Base-by-base conservation (phyloP, 441 rosid species). In the Capsella rubella region DNA sequence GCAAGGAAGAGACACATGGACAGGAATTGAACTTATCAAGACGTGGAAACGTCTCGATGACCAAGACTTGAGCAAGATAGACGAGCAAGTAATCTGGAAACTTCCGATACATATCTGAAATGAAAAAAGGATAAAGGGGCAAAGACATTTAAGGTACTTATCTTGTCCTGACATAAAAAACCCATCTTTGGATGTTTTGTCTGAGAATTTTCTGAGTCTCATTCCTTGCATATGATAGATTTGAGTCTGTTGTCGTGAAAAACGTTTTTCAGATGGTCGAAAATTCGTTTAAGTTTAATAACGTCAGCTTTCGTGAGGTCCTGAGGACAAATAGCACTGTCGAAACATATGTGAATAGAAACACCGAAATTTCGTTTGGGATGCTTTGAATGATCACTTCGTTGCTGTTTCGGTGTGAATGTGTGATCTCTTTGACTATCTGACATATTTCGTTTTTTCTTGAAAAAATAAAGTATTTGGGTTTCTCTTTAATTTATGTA, bases 11-110 rank as follows among this genome's bases (percentile, higher is more conserved):
- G 78, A 53, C 83, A 92, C 84, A 27, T 91, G 98, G 97, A 76
- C 42, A 56, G 87, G 85, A 67, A 87, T 86, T 18, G 60, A 80
- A 76, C 87, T 78, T 74, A 86, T 91, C 58, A 83, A 74, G 78
- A 93, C 93, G 27, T 93, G 98, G 97, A 90, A 93, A 82, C 92
- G 86, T 67, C 86, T 91, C 0, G 95, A 93, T 73, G 90, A 89
- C 79, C 77, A 83, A 80, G 64, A 72, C 68, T 80, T 91, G 62
- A 89, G 86, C 83, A 84, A 85, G 85, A 85, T 86, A 62, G 96
- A 94, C 66, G 85, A 87, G 68, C 96, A 91, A 72, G 78, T 89
- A 65, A 63, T 94, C 21, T 94, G 95, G 89, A 87, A 78, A 39
- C 75, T 54, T 78, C 70, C 31, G 27, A 73, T 2, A 18, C 70